These are phyloP conservation scores for Cercospora beticola DNA, from an alignment of 2,329 filamentous ascomycete species.

Conservation along the genomic window DNA sequence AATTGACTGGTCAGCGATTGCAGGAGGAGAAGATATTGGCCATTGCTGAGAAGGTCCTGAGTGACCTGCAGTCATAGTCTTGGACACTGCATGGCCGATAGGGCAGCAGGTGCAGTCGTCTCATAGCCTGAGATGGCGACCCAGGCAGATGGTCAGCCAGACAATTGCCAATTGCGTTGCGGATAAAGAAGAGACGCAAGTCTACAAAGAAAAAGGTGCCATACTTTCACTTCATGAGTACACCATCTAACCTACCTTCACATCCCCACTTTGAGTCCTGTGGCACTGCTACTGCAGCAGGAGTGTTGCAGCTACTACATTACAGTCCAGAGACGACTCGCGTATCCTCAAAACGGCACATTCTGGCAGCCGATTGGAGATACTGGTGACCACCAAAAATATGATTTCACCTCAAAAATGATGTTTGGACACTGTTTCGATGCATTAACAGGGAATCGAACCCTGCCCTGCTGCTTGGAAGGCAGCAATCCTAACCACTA, in stretches of 20 bases:
- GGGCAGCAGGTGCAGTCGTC: too few relatives aligned
- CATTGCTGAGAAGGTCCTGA: slow-evolving; percentile 31
- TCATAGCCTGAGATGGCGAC: not conserved
- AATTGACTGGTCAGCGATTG: slow-evolving; percentile 36
- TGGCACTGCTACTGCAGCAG: not conserved
- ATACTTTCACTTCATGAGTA: not conserved
- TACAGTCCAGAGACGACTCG: too few relatives aligned
- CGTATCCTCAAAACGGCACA: too few relatives aligned
- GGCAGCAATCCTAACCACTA: slow-evolving; percentile 13
- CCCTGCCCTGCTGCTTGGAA: slow-evolving; percentile 10
- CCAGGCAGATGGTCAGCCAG: not conserved
- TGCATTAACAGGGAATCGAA: slow-evolving; percentile 11
- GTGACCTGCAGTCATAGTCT: slow-evolving; percentile 22
- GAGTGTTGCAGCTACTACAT: too few relatives aligned
- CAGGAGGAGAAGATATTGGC: slow-evolving; percentile 42
- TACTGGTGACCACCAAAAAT: too few relatives aligned
- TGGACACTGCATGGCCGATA: not conserved
- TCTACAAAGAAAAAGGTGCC: too few relatives aligned
- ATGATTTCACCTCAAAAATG: too few relatives aligned
- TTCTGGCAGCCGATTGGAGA: too few relatives aligned
- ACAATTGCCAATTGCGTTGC: not conserved
- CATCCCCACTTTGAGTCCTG: not conserved
- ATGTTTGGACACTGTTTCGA: too few relatives aligned
- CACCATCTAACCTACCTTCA: not conserved
- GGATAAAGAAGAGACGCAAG: not conserved